Evolutionary conservation across 495 filamentous ascomycete genomes (phyloP), one percentile per base, ranked within the genome.

Genomic region (Penicillium angulare): DNA sequence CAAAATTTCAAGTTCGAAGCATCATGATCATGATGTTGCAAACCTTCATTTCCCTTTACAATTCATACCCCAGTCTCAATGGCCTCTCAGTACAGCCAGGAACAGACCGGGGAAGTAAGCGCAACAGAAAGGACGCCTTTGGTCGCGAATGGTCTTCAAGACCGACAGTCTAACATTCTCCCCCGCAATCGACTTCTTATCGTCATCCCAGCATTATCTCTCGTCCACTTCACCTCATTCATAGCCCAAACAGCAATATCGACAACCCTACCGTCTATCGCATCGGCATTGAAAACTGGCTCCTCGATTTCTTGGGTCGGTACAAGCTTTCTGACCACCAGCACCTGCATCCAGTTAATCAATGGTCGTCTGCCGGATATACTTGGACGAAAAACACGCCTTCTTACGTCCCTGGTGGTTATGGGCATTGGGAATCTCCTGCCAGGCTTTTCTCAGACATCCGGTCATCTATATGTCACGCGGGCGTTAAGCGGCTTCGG

Each of bases 321-420:
- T n/a, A 44, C 58, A 8, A 57, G 47, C 17, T 73, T 63, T 38
- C 33, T 71, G 26, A 54, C 59, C 13, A 52, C 68, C 3, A 65
- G 47, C 10, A 73, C 69, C 10, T 54, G 46, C 10, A 49, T 73
- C 9, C 65, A 69, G 44, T 47, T 71, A 2, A 46, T 69, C 21
- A 61, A 71, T 43, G 68, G 68, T 1, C 51, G 68, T 1, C 47
- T 71, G n/a, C 54, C 47, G 21, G 66, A 71, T 36, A 73, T 73
- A 12, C 65, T 73, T 40, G 69, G 69, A 7, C 59, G 69, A 1
- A 68, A 64, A 44, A 45, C 53, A 24, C 49, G 50, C 24, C 49
- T 67, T 17, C n/a, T 72, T 7, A 35, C 44, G 3, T 26, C 40
- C 7, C 22, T 70, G 41, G 46, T 24, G 3, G 16, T 72, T 8